Evolutionary conservation across 495 filamentous ascomycete species (phyloP).

Genomic region (Podospora conica): DNA sequence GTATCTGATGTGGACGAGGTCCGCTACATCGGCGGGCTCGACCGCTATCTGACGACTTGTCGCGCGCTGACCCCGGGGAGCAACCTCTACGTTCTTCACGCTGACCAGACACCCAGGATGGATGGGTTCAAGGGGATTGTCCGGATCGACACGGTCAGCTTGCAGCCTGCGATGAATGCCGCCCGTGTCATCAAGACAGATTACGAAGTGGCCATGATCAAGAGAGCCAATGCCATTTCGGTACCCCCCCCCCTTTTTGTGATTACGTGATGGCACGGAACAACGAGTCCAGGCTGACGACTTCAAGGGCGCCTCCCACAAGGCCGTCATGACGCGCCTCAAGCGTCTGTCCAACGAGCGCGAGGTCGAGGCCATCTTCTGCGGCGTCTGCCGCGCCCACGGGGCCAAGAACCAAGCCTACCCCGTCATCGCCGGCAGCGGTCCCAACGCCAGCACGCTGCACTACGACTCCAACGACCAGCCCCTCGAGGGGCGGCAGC

Average conservation of each 20-base stretch:
- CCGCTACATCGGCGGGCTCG: constrained; percentile 33
- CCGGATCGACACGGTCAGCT: constrained; percentile 37
- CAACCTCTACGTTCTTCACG: constrained; percentile 39
- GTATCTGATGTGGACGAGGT: constrained; percentile 50
- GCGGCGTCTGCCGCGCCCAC: constrained; percentile 59
- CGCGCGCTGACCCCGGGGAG: constrained; percentile 24
- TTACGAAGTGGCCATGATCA: constrained; percentile 74
- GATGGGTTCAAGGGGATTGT: constrained; percentile 29
- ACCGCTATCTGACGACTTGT: constrained; percentile 23
- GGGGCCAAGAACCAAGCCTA: constrained; percentile 78
- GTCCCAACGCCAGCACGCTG: constrained; percentile 70
- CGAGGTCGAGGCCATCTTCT: constrained; percentile 74
- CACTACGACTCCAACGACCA: constrained; percentile 80
- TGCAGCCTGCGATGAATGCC: constrained; percentile 63
- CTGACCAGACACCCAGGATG: constrained; percentile 37
- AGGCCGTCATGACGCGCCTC: constrained; percentile 55
- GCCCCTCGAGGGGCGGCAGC: constrained; percentile 56
- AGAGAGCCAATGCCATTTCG: constrained; percentile 70
- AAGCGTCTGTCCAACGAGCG: constrained; percentile 63
- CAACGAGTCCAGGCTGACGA: background rate
- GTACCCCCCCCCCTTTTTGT: background rate
- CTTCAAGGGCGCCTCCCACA: constrained; percentile 56
- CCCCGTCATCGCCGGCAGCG: constrained; percentile 75
- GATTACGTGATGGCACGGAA: background rate
- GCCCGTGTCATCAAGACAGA: constrained; percentile 71